phyloP scores from a whole-genome alignment of 1,284 basidiomycete species.

The Afroboletus lepidellus region DNA sequence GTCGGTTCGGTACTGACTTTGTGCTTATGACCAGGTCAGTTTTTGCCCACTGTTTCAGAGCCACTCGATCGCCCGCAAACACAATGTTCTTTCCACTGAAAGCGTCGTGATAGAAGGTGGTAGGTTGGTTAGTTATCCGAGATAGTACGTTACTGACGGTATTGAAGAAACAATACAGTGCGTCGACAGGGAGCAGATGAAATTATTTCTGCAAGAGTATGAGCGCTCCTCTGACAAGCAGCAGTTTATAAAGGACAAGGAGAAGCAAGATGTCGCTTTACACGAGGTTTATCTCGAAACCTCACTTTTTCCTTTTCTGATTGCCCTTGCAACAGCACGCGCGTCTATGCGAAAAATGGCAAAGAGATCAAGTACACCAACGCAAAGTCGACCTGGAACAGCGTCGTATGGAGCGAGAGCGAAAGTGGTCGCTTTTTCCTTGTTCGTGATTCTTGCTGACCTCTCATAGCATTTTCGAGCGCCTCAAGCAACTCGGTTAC shows the following conservation, averaged over 20 bases:
- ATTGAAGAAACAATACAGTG: neutral
- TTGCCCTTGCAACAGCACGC: constrained; percentile 5
- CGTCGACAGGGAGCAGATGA: constrained; percentile 13
- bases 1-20: too few species aligned
- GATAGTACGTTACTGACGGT: neutral
- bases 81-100: too few species aligned
- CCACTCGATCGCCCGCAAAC: too few species aligned
- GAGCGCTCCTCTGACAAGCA: neutral
- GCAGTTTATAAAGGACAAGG: neutral
- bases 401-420: too few species aligned
- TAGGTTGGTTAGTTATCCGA: too few species aligned
- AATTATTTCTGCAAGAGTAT: constrained; percentile 9
- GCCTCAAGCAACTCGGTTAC: neutral
- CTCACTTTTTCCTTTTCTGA: neutral
- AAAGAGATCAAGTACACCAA: too few species aligned
- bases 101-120: too few species aligned
- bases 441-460: too few species aligned
- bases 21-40: too few species aligned
- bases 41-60: too few species aligned
- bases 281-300: neutral
- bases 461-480: neutral
- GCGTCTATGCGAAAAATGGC: constrained; percentile 5
- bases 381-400: too few species aligned
- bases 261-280: neutral
- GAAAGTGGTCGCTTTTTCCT: neutral